These are phyloP conservation scores for Balakata baccata DNA, from an alignment of 345 rosid species.

Conservation along the genomic window DNA sequence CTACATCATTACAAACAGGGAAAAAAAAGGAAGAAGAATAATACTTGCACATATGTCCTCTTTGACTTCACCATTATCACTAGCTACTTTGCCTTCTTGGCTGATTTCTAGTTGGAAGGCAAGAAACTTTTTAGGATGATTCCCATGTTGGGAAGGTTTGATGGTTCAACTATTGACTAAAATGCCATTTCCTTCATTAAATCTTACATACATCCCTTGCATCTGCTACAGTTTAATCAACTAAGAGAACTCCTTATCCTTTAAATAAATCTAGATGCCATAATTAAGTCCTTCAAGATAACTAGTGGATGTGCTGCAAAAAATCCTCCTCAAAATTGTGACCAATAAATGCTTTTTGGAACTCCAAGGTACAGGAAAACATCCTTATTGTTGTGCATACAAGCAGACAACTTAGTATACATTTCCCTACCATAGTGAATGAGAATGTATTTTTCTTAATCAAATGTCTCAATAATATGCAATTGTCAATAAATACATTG, in stretches of 20 bases:
- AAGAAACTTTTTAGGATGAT: neutral
- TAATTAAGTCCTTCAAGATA: neutral
- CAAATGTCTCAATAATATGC: no score
- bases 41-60: neutral
- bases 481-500: no score
- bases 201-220: neutral
- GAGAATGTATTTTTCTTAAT: no score
- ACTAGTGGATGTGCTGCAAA: no score
- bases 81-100: neutral
- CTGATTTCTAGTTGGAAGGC: neutral
- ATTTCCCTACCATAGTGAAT: no score
- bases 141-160: neutral
- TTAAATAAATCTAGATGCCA: neutral
- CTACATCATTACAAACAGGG: neutral
- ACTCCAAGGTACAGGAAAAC: no score
- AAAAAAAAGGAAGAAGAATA: neutral
- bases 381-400: no score
- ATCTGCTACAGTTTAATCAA: neutral
- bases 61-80: neutral
- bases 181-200: neutral
- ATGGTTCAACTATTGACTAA: neutral
- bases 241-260: neutral
- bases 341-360: no score
- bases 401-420: no score
- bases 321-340: no score